Evolutionary conservation across 202 grass and related monocot genomes (phyloP).

Genomic region (Zoysia matrella): DNA sequence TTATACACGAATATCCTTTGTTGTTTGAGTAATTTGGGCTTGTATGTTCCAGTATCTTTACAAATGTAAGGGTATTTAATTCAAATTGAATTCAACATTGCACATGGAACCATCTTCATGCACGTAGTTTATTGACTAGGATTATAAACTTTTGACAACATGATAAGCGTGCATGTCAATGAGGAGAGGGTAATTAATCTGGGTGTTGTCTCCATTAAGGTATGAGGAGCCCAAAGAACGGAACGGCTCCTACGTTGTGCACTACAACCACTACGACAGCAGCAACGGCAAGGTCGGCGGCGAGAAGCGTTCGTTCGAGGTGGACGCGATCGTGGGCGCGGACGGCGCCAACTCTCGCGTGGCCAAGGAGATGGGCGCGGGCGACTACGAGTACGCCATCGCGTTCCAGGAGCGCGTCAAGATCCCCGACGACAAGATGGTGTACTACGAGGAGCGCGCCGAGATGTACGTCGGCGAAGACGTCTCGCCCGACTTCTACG

Average conservation of each 20-base stretch:
- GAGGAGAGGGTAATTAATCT: not conserved
- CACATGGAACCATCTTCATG: not conserved
- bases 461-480: slow-evolving; percentile 99
- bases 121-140: not conserved
- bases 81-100: no score
- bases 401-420: slow-evolving; percentile 97
- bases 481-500: slow-evolving; percentile 96
- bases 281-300: slow-evolving; percentile 58
- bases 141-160: not conserved
- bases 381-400: slow-evolving; percentile 97
- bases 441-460: slow-evolving; percentile 92
- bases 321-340: slow-evolving; percentile 90
- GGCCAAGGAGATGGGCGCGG: slow-evolving; percentile 93
- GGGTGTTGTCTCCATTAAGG: not conserved
- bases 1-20: not conserved
- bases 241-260: slow-evolving; percentile 70
- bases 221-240: slow-evolving; percentile 64
- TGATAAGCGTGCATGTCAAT: not conserved
- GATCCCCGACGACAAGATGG: slow-evolving; percentile 92
- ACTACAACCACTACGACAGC: slow-evolving; percentile 84
- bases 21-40: not conserved
- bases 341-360: slow-evolving; percentile 94
- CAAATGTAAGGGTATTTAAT: no score
- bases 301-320: slow-evolving; percentile 71
- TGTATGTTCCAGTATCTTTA: not conserved